Evolutionary conservation across 257 asterid genomes (phyloP).

Genomic region (Salvia hispanica): DNA sequence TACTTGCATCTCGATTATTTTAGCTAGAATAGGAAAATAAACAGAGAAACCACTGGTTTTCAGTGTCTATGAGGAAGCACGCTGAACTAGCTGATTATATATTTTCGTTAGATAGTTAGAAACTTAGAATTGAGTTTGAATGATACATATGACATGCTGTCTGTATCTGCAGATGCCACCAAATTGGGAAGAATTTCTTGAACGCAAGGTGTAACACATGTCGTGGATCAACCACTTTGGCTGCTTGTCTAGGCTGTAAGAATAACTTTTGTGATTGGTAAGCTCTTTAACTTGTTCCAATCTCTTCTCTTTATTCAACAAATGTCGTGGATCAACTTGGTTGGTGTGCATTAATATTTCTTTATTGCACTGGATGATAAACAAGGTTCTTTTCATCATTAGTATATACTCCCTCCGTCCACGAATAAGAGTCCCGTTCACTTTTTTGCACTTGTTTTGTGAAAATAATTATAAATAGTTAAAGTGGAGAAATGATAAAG

Average conservation of each 20-base stretch:
- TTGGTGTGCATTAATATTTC: not conserved
- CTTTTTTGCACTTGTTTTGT: no score
- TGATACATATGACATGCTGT: constrained; percentile 12
- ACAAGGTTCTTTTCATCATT: constrained; percentile 6
- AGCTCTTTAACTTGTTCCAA: constrained; percentile 9
- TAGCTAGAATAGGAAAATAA: not conserved
- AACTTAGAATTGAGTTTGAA: constrained; percentile 9
- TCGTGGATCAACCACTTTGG: constrained; percentile 58
- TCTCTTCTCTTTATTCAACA: not conserved
- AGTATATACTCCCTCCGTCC: no score
- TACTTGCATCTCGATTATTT: not conserved
- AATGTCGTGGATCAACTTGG: no score
- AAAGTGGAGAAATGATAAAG: no score
- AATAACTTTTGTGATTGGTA: constrained; percentile 81
- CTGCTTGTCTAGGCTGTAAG: constrained; percentile 70
- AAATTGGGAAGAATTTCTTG: constrained; percentile 55
- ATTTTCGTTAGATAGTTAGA: constrained; percentile 2
- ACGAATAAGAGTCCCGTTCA: no score
- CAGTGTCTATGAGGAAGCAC: constrained; percentile 3
- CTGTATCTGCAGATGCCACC: constrained; percentile 59
- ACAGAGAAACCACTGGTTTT: not conserved
- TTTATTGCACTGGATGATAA: not conserved
- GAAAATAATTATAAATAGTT: no score
- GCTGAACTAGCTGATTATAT: constrained; percentile 7
- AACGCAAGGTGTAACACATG: constrained; percentile 72